These are phyloP conservation scores for Pichia sp. DNA, from an alignment of 1,139 yeast species.

Conservation along the genomic window DNA sequence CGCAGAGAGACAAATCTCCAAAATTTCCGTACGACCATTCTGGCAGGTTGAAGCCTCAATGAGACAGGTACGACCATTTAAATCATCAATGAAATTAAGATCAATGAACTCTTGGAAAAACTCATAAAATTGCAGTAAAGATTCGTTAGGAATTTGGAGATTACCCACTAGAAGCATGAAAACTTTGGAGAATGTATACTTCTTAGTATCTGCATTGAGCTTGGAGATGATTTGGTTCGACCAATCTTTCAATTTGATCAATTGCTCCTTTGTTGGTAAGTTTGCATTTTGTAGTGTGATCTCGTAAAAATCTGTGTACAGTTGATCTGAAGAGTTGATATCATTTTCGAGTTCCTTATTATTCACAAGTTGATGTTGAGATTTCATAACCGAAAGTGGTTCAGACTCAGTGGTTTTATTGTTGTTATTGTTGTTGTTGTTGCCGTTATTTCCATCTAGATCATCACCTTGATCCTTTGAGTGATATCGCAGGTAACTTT, in stretches of 20 bases:
- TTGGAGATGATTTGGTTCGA: slow-evolving; percentile 25
- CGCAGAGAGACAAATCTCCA: slow-evolving; percentile 28
- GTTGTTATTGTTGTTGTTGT: slow-evolving; percentile 7
- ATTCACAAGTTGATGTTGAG: slow-evolving; percentile 3
- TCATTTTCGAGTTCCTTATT: slow-evolving; percentile 3
- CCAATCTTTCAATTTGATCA: slow-evolving; percentile 23
- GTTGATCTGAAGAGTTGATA: slow-evolving; percentile 20
- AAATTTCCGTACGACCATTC: slow-evolving; percentile 28
- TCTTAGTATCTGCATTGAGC: slow-evolving; percentile 20
- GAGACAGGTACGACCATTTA: slow-evolving; percentile 39
- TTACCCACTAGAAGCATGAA: slow-evolving; percentile 58
- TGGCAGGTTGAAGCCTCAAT: slow-evolving; percentile 38
- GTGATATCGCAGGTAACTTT: slow-evolving; percentile 20
- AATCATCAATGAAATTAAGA: slow-evolving; percentile 29
- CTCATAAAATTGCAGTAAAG: slow-evolving; percentile 39
- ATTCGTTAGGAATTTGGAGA: slow-evolving; percentile 41
- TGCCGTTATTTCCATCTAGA: not conserved
- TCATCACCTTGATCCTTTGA: slow-evolving; percentile 1
- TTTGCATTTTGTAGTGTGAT: slow-evolving; percentile 26
- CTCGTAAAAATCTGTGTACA: slow-evolving; percentile 27
- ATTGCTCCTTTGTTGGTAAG: slow-evolving; percentile 21
- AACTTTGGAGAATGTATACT: slow-evolving; percentile 41
- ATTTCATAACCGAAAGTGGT: too few species aligned
- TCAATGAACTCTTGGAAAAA: slow-evolving; percentile 39
- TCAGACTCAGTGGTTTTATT: not conserved